Percentiles rank a stretch among this genome's conserved stretches.
Evolutionary conservation across 306 rosid genomes (phyloP).

Genomic region (Medicago lupulina): DNA sequence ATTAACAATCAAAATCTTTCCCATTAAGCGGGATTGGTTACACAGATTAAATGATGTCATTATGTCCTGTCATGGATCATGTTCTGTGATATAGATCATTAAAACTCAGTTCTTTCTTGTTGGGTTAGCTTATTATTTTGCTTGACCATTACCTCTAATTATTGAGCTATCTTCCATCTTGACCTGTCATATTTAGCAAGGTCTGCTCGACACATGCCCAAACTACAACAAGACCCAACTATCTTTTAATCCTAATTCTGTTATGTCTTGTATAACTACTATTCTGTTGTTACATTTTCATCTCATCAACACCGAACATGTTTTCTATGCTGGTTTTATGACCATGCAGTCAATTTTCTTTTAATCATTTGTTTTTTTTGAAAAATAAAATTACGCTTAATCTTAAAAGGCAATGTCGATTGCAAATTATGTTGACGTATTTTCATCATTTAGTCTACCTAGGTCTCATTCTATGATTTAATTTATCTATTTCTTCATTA

Average conservation of each 20-base stretch:
- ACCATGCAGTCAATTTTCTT: neutral
- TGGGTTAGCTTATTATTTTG: neutral
- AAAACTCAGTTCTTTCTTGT: neutral
- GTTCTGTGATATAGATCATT: neutral
- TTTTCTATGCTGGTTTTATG: neutral
- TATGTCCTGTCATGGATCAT: neutral
- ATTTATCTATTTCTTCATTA: neutral
- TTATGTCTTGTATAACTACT: neutral
- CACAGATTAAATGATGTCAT: neutral
- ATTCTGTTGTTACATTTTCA: neutral
- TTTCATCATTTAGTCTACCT: conserved; percentile 16
- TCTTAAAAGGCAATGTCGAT: neutral
- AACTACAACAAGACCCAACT: neutral
- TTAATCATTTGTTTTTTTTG: too few relatives aligned
- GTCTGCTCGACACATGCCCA: neutral
- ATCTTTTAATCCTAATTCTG: neutral
- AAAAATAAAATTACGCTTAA: neutral
- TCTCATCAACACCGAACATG: neutral
- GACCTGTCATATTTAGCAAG: neutral
- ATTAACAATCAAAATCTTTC: neutral
- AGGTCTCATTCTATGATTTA: neutral
- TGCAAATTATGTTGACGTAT: neutral
- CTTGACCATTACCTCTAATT: neutral
- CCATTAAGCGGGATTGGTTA: neutral
- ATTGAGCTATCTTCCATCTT: neutral